Conservation (phyloP, 306 rosid species). For the Sophora flavescens region DNA sequence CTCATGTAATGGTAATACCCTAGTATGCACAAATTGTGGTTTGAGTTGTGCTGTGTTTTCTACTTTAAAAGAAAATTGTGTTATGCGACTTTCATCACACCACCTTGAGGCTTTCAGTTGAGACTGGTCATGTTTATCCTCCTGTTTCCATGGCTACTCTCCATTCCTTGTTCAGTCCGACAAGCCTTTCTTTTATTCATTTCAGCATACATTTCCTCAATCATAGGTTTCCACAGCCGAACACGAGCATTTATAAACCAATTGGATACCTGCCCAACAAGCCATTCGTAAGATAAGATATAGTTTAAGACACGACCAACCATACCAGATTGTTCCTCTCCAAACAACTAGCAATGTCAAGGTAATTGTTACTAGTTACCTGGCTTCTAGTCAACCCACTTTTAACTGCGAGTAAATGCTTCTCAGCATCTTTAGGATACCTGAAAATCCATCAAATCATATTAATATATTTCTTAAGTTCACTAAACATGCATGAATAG, state of each 20-base stretch:
- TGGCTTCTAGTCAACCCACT: constrained; percentile 96
- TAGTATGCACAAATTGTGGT: constrained; percentile 13
- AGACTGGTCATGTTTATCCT: constrained; percentile 49
- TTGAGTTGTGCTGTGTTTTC: constrained; percentile 20
- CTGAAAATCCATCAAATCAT: constrained; percentile 68
- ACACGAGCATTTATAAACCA: constrained; percentile 98
- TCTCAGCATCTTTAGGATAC: constrained; percentile 98
- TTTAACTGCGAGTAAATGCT: constrained; percentile 88
- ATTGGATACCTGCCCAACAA: constrained; percentile 74
- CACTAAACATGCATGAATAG: not conserved
- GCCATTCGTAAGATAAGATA: not conserved
- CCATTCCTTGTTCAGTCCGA: constrained; percentile 51
- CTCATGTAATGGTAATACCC: not conserved
- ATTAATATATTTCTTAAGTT: too few relatives aligned
- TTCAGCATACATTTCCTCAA: constrained; percentile 95
- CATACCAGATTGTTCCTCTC: constrained; percentile 5
- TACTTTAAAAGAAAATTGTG: constrained; percentile 4
- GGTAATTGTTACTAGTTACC: constrained; percentile 48
- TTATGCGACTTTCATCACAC: constrained; percentile 1
- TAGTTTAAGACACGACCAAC: constrained; percentile 9
- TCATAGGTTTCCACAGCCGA: constrained; percentile 95
- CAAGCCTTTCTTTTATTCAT: constrained; percentile 72
- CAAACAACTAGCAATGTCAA: not conserved
- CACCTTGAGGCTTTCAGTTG: constrained; percentile 39
- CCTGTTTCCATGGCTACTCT: constrained; percentile 52